phyloP scores from a whole-genome alignment of 2,329 filamentous ascomycete genomes.

The Plenodomus tracheiphilus region DNA sequence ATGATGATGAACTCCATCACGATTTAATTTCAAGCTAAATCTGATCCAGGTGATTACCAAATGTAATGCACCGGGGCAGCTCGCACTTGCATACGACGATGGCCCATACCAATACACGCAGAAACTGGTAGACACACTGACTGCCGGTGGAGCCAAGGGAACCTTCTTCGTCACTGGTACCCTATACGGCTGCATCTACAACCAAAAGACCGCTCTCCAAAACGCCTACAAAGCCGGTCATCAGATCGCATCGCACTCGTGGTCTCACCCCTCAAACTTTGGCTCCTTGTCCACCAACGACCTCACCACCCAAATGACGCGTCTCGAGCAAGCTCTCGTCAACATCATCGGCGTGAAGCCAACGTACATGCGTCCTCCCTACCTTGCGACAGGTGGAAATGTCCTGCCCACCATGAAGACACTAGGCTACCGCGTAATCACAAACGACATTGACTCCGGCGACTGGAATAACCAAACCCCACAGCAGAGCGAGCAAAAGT shows the following conservation, averaged over 20 bases:
- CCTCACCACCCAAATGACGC: slow-evolving; percentile 37
- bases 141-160: slow-evolving; percentile 36
- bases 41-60: slow-evolving; percentile 30
- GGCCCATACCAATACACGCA: slow-evolving; percentile 43
- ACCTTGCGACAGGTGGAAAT: slow-evolving; percentile 38
- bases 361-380: slow-evolving; percentile 44
- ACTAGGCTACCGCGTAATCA: slow-evolving; percentile 42
- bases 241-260: slow-evolving; percentile 43
- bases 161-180: slow-evolving; percentile 42
- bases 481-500: slow-evolving; percentile 37
- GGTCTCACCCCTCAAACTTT: slow-evolving; percentile 40
- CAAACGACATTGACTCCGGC: slow-evolving; percentile 37
- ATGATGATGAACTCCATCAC: background rate
- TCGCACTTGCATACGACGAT: slow-evolving; percentile 43
- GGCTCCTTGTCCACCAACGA: slow-evolving; percentile 34
- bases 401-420: slow-evolving; percentile 39
- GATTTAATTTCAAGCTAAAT: too few relatives aligned
- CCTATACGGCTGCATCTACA: slow-evolving; percentile 42
- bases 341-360: slow-evolving; percentile 44
- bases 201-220: slow-evolving; percentile 34
- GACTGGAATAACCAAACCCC: slow-evolving; percentile 42
- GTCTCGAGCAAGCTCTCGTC: slow-evolving; percentile 38
- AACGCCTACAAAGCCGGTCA: slow-evolving; percentile 39
- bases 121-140: slow-evolving; percentile 36
- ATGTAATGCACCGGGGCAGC: slow-evolving; percentile 29